Conservation (phyloP, 768 basidiomycete species). For the Suillus hirtellus region DNA sequence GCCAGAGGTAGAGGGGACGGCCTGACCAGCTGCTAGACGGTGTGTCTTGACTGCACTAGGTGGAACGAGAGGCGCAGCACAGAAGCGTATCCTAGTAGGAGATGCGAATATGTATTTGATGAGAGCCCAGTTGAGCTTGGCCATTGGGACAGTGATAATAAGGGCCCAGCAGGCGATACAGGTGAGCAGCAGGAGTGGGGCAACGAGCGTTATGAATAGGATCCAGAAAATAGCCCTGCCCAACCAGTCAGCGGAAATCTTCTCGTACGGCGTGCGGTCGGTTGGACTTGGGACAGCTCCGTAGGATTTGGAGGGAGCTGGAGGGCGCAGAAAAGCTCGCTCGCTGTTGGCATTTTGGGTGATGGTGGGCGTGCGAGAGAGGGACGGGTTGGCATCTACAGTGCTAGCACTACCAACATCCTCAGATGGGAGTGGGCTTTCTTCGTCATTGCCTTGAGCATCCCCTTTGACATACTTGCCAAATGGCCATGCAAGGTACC, state of each 20-base stretch:
- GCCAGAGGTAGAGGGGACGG: slow-evolving; percentile 71
- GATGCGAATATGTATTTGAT: slow-evolving; percentile 77
- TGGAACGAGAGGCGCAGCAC: slow-evolving; percentile 71
- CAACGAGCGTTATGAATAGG: slow-evolving; percentile 71
- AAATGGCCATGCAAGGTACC: slow-evolving; percentile 98
- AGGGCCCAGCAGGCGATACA: slow-evolving; percentile 94
- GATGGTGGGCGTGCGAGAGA: slow-evolving; percentile 46
- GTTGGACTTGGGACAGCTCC: slow-evolving; percentile 51
- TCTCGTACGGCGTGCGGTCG: slow-evolving; percentile 21
- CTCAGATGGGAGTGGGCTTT: slow-evolving; percentile 36
- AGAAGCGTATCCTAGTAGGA: slow-evolving; percentile 89
- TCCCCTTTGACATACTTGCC: slow-evolving; percentile 97
- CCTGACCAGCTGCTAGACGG: slow-evolving; percentile 82
- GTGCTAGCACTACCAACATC: slow-evolving; percentile 24
- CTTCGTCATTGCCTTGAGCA: slow-evolving; percentile 44
- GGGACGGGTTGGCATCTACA: slow-evolving; percentile 34
- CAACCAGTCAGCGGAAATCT: slow-evolving; percentile 47
- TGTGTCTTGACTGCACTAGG: slow-evolving; percentile 56
- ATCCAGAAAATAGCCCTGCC: slow-evolving; percentile 85
- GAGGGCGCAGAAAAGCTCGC: slow-evolving; percentile 38
- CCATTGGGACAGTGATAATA: slow-evolving; percentile 97
- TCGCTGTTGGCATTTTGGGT: slow-evolving; percentile 49
- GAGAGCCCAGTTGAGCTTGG: slow-evolving; percentile 94
- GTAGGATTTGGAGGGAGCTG: slow-evolving; percentile 54
- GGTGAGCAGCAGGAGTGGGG: slow-evolving; percentile 85